Percentiles rank a stretch among this genome's conserved stretches.
These are phyloP conservation scores for Cyberlindnera mississippiensis DNA, from an alignment of 805 yeast genomes.

Conservation along the genomic window DNA sequence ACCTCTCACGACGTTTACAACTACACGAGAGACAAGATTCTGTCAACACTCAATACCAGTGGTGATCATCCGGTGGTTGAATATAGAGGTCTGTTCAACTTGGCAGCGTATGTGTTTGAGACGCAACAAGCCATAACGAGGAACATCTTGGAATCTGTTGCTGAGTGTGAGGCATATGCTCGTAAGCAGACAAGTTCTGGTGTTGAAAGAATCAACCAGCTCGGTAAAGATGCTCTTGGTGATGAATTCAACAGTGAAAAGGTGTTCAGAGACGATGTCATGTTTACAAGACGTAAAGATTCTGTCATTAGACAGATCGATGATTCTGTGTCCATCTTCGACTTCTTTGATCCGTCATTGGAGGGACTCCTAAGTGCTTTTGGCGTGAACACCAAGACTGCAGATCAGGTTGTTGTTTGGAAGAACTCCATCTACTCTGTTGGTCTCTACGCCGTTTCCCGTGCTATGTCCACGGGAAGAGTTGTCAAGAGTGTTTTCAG, in stretches of 20 bases:
- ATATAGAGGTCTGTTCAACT: conserved; percentile 59
- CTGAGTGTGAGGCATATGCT: conserved; percentile 64
- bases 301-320: conserved; percentile 52
- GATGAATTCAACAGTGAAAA: conserved; percentile 52
- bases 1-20: conserved; percentile 57
- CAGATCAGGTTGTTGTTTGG: conserved; percentile 25
- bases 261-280: conserved; percentile 64
- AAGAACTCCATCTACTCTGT: conserved; percentile 30
- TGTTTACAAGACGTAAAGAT: conserved; percentile 80
- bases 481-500: conserved; percentile 33
- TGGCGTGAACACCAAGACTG: conserved; percentile 28
- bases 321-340: conserved; percentile 59
- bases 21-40: conserved; percentile 51
- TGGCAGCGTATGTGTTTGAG: conserved; percentile 63
- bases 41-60: conserved; percentile 44
- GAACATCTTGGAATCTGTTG: conserved; percentile 61
- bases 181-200: conserved; percentile 52
- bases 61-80: conserved; percentile 49
- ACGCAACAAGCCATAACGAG: conserved; percentile 68
- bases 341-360: conserved; percentile 74
- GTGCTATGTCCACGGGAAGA: conserved; percentile 34
- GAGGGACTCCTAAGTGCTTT: conserved; percentile 46
- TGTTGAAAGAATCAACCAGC: conserved; percentile 55
- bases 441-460: conserved; percentile 28
- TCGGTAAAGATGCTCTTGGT: conserved; percentile 66